Base-by-base conservation (phyloP, 2,329 filamentous ascomycete genomes). In the Claviceps sp. region DNA sequence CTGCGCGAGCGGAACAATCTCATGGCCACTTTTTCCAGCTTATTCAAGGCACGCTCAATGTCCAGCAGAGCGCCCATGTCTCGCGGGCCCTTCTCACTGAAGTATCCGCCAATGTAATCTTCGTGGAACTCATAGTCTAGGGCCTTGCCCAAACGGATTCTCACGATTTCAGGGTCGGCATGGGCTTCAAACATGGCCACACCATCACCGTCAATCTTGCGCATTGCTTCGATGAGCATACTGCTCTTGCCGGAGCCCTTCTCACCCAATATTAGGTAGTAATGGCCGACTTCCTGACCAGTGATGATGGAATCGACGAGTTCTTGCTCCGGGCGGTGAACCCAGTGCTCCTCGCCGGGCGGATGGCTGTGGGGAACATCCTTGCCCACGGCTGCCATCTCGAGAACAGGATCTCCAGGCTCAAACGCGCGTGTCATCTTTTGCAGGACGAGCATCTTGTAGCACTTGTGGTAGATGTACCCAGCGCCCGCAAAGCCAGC, bases 161-260 rank as follows among this genome's bases (percentile, higher is more conserved):
- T 85, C 65, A 98, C 95, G 54, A 98, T 95, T 62, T 98, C 93
- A 1, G 90, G 78, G 65, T 98, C 90, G 5, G 89, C 85, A 67
- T 98, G 93, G 1, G 91, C 90, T 68, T 98, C 93, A 62, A 97
- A 87, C 88, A 98, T 95, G 58, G 90, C 85, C 45, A 91, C 84
- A 22, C 88, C 88, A 55, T 93, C 85, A 4, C 89, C 93, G 56
- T 95, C 80, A 52, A 90, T 84, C 66, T 94, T 94, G 51, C 84
- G 82, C 91, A 98, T 98, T 8, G 89, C 88, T 64, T 97, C 89
- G 20, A 98, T 61, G 37, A 98, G 72, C 93, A 98, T 97, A 58
- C 87, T 94, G 54, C 87, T 94, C 72, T 98, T 98, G 6, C 93
- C 93, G 0, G 88, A 94, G 5, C 93, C 93, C 70, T 98, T 97